Conservation (phyloP, 306 rosid species). For the Castanospermum australe region DNA sequence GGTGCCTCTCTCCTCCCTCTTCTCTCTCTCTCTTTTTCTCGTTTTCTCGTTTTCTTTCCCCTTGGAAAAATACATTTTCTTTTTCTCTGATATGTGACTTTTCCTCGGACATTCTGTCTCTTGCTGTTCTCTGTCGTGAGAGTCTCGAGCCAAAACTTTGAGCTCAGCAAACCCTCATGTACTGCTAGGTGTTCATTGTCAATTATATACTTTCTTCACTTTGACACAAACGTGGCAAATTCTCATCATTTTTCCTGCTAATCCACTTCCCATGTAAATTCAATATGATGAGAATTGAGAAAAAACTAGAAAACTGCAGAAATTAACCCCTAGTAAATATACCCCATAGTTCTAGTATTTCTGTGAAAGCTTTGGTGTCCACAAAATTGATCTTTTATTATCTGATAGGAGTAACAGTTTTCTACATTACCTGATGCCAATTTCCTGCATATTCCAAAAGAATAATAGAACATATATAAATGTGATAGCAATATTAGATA, state of each 20-base stretch:
- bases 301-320: background rate
- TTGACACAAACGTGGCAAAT: constrained; percentile 22
- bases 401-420: background rate
- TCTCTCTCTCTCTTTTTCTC: background rate
- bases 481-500: background rate
- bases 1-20: constrained; percentile 25
- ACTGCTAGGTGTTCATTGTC: background rate
- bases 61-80: constrained; percentile 30
- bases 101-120: constrained; percentile 36
- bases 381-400: background rate
- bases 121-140: constrained; percentile 27
- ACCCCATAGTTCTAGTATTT: background rate
- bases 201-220: background rate
- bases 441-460: background rate
- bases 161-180: background rate
- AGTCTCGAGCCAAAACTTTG: constrained; percentile 18
- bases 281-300: background rate
- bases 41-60: too few relatives aligned
- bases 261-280: background rate
- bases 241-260: background rate
- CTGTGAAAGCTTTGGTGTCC: background rate
- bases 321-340: background rate
- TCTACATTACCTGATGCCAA: background rate
- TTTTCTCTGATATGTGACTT: constrained; percentile 39
- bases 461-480: background rate